Base-by-base conservation (phyloP, 2,329 filamentous ascomycete genomes). In the Myriangium duriaei region DNA sequence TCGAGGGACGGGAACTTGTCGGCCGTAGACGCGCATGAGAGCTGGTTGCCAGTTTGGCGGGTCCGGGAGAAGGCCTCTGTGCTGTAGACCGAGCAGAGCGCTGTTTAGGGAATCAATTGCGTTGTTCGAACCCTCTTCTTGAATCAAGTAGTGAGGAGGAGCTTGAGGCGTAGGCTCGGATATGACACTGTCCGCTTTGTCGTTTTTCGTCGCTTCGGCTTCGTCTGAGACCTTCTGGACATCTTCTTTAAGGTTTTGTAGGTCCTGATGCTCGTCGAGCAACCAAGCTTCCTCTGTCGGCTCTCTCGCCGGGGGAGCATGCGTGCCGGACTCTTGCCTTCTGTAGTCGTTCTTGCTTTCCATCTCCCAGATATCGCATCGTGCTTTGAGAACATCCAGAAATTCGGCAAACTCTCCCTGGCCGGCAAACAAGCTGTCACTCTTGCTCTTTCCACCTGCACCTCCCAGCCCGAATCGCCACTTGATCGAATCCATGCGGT, bases 311-410 rank as follows among this genome's bases (percentile, higher is more conserved):
- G 14, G 33, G 1, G 51, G 47, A 5, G 51, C 46, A 9, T 49
- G 36, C 17, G 44, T 47, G 11, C 59, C 58, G 18, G 54, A 59
- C 37, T 79, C 74, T 35, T 69, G 61, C 47, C 82, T 65, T 66
- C 81, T 48, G 43, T 66, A 88, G 51, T 91, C 83, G 39, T 65
- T 73, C 2, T 71, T 70, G 1, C 81, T 77, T 47, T 84, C 79
- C 72, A 88, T 86, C 53, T 87, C 79, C 80, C 81, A 87, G 34
- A 87, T 76, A 49, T 88, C 81, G 52, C 83, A 88, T 39, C 82
- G 68, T 7, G 80, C 78, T 52, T 80, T 81, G 24, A 88, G 55
- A 0, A 88, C 76, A 30, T 86, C 78, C 7, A 88, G 61, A 45
- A 91, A 88, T 2, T 69, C 69, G 2, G 78, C 72, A 62, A 87